Evolutionary conservation across 305 asterid genomes (phyloP).

Genomic region (Solanum hybrid): DNA sequence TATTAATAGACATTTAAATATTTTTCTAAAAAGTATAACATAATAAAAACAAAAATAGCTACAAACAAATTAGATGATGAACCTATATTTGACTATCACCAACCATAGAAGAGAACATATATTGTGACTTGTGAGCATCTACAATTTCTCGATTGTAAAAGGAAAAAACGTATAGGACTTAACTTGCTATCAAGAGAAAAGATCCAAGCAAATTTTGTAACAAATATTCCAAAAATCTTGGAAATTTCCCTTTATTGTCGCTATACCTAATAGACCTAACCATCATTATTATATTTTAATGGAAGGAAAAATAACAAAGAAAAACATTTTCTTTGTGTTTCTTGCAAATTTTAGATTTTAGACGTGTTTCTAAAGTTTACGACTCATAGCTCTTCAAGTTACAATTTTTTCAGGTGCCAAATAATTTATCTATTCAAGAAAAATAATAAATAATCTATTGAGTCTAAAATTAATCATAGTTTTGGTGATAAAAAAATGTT

Average conservation of each 20-base stretch:
- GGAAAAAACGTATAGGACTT: background rate
- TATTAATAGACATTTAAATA: background rate
- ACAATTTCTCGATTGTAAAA: background rate
- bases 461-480: too few species aligned
- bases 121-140: background rate
- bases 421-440: background rate
- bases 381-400: background rate
- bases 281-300: background rate
- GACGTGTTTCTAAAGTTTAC: background rate
- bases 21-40: background rate
- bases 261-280: conserved; percentile 3
- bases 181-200: background rate
- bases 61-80: background rate
- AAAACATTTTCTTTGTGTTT: background rate
- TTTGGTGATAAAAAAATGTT: too few species aligned
- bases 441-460: too few species aligned
- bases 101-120: background rate
- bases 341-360: background rate
- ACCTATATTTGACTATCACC: background rate
- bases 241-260: background rate
- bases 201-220: background rate
- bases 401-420: background rate
- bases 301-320: background rate
- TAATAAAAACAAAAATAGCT: background rate
- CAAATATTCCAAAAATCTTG: background rate